Conservation (phyloP, 1,139 yeast genomes). For the Saccharomycopsis hybrid region DNA sequence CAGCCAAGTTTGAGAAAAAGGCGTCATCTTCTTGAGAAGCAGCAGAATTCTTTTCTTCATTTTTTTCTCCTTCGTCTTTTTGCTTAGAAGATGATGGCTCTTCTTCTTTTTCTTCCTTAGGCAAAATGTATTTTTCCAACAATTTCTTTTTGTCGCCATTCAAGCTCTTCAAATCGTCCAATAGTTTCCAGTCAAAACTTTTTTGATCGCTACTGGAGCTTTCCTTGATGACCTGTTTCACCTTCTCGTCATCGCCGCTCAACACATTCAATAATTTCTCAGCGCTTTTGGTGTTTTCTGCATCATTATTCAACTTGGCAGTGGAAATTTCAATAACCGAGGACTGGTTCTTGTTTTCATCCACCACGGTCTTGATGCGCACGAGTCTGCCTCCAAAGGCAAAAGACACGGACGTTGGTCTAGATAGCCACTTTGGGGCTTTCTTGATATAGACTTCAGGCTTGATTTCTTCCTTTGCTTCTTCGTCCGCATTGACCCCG, state of each 20-base stretch:
- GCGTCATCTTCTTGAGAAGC: constrained; percentile 21
- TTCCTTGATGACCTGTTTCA: constrained; percentile 1
- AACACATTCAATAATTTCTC: constrained; percentile 51
- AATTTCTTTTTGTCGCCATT: constrained; percentile 41
- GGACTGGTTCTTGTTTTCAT: constrained; percentile 28
- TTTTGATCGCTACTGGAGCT: background rate
- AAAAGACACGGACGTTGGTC: constrained; percentile 72
- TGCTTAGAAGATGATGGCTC: too few relatives aligned
- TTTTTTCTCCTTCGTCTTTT: constrained; percentile 28
- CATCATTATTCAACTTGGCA: constrained; percentile 44
- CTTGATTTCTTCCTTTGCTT: constrained; percentile 30
- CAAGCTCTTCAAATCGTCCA: constrained; percentile 44
- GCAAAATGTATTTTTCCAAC: constrained; percentile 31
- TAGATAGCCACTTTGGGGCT: constrained; percentile 85
- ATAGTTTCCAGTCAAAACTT: constrained; percentile 66
- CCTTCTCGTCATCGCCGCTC: constrained; percentile 27
- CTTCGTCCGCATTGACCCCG: constrained; percentile 41
- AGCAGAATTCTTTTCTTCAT: constrained; percentile 25
- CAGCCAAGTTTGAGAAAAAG: constrained; percentile 17
- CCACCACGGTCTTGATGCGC: constrained; percentile 33
- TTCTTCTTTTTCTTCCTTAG: constrained; percentile 26
- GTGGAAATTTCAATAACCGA: constrained; percentile 46
- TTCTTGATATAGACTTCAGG: constrained; percentile 63
- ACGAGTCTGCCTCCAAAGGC: constrained; percentile 94
- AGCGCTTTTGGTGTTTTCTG: constrained; percentile 38